These are phyloP conservation scores for Metschnikowia shivogae DNA, from an alignment of 805 yeast species.

Conservation along the genomic window DNA sequence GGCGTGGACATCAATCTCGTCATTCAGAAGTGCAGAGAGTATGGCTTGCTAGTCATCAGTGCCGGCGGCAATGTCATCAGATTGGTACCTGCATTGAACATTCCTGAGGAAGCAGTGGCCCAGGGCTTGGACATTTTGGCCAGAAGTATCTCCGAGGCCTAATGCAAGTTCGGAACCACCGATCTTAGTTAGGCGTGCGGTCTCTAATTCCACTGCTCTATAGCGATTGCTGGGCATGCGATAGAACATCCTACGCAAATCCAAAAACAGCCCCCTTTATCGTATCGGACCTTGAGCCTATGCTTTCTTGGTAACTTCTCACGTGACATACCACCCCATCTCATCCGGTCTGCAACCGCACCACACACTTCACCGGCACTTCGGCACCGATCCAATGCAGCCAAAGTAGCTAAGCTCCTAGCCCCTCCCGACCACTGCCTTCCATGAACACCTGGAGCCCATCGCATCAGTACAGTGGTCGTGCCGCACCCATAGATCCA, in stretches of 20 bases:
- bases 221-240: too few relatives aligned
- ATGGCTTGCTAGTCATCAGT: constrained; percentile 80
- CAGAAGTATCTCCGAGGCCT: constrained; percentile 39
- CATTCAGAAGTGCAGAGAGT: constrained; percentile 66
- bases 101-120: constrained; percentile 61
- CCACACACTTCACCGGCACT: not conserved
- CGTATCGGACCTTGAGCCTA: too few relatives aligned
- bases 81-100: constrained; percentile 88
- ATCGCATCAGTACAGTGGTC: not conserved
- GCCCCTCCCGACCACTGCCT: not conserved
- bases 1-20: constrained; percentile 57
- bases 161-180: too few relatives aligned
- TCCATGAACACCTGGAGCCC: not conserved
- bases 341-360: not conserved
- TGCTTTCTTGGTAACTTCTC: too few relatives aligned
- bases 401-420: not conserved
- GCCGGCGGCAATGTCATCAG: constrained; percentile 92
- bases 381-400: too few relatives aligned
- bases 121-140: constrained; percentile 72
- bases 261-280: too few relatives aligned
- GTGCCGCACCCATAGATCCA: not conserved
- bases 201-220: too few relatives aligned
- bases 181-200: too few relatives aligned
- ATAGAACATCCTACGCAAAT: too few relatives aligned
- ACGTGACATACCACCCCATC: not conserved